These are phyloP conservation scores for Daldinia concentrica DNA, from an alignment of 495 filamentous ascomycete genomes.

Conservation along the genomic window DNA sequence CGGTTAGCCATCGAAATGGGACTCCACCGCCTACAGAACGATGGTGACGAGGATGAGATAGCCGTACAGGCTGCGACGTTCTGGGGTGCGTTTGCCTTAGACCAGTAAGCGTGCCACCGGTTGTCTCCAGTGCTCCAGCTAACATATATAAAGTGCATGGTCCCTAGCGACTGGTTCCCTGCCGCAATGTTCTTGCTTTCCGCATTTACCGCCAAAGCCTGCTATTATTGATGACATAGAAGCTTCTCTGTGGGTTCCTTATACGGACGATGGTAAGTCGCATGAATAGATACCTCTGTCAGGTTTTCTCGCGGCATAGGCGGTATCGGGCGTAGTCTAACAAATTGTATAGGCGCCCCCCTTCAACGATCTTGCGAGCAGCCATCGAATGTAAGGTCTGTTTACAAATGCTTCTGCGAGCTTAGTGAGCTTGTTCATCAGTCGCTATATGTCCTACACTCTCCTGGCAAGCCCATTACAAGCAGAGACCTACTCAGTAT, in stretches of 20 bases:
- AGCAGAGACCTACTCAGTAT: constrained; percentile 63
- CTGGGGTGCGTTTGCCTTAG: constrained; percentile 75
- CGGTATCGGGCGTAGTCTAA: constrained; percentile 18
- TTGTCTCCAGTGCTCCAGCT: constrained; percentile 28
- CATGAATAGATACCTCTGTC: not conserved
- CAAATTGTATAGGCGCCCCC: constrained; percentile 50
- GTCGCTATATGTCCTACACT: constrained; percentile 69
- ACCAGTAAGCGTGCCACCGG: constrained; percentile 63
- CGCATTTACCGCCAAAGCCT: constrained; percentile 65
- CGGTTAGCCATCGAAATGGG: constrained; percentile 73
- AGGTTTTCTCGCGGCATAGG: not conserved
- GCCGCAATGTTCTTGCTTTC: constrained; percentile 68
- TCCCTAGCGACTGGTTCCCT: constrained; percentile 69
- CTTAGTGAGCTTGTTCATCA: constrained; percentile 74
- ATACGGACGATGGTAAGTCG: constrained; percentile 64
- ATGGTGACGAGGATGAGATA: constrained; percentile 61
- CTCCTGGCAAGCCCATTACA: constrained; percentile 66
- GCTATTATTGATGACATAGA: constrained; percentile 64
- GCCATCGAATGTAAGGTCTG: constrained; percentile 64
- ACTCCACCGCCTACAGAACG: constrained; percentile 60
- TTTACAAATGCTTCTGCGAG: constrained; percentile 69
- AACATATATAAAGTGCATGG: constrained; percentile 62
- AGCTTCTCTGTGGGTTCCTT: constrained; percentile 64
- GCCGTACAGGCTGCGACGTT: constrained; percentile 75
- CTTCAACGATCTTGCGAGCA: constrained; percentile 60